Conservation (phyloP, 1,139 yeast genomes). For the Barnettozyma hawaiiensis region DNA sequence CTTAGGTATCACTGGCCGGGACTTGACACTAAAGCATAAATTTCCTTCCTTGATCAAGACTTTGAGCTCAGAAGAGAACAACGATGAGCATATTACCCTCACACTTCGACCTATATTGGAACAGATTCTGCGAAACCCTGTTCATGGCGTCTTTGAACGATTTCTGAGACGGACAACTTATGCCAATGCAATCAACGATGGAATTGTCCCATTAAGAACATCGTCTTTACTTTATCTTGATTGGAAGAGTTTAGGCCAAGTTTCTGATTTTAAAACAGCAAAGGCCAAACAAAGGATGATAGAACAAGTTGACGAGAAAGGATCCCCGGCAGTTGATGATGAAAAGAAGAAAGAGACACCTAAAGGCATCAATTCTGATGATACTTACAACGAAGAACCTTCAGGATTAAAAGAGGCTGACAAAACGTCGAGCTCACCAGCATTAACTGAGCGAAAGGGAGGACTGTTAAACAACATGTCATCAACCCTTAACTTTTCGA, state of each 20-base stretch:
- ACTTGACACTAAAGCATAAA: constrained; percentile 42
- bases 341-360: background rate
- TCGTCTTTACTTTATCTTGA: constrained; percentile 71
- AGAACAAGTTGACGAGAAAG: background rate
- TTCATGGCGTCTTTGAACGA: constrained; percentile 41
- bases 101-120: constrained; percentile 43
- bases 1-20: constrained; percentile 61
- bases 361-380: background rate
- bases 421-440: background rate
- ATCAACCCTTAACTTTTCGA: constrained; percentile 9
- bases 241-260: constrained; percentile 56
- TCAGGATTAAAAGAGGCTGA: background rate
- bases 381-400: background rate
- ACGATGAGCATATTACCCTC: constrained; percentile 11
- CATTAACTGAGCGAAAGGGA: background rate
- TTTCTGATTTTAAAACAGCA: constrained; percentile 20
- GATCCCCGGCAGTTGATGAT: background rate
- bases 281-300: constrained; percentile 1
- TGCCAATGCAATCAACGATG: constrained; percentile 51
- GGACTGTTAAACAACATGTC: constrained; percentile 5
- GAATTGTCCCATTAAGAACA: constrained; percentile 89
- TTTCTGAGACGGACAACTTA: constrained; percentile 41
- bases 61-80: constrained; percentile 17
- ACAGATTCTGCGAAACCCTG: constrained; percentile 48
- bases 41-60: constrained; percentile 23